Percentiles rank a stretch among this genome's conserved stretches.
Evolutionary conservation across 306 rosid species (phyloP).

Genomic region (Delonix regia): DNA sequence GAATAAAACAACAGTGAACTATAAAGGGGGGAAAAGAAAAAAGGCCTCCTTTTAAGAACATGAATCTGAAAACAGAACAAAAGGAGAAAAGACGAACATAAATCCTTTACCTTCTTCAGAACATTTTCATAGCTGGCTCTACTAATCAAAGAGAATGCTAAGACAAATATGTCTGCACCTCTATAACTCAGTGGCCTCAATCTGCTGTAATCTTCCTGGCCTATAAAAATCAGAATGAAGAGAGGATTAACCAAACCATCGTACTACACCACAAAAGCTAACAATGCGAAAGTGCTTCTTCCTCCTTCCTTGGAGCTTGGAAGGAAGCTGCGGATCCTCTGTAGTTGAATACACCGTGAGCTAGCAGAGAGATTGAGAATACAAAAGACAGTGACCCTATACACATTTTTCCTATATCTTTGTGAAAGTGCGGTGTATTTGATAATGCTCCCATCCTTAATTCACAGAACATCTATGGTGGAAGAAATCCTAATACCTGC

Average conservation of each 20-base stretch:
- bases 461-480: no score
- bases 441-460: no score
- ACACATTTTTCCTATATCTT: no score
- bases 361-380: no score
- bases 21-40: not conserved
- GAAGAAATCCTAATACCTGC: slow-evolving; percentile 64
- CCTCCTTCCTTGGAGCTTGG: not conserved
- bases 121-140: slow-evolving; percentile 95
- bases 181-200: slow-evolving; percentile 97
- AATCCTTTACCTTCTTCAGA: slow-evolving; percentile 74
- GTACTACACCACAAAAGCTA: slow-evolving; percentile 11
- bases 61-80: slow-evolving; percentile 32
- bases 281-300: slow-evolving; percentile 2
- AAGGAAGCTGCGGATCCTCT: no score
- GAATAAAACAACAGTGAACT: not conserved
- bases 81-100: slow-evolving; percentile 4
- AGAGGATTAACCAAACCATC: slow-evolving; percentile 6
- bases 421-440: no score
- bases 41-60: slow-evolving; percentile 15
- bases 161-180: slow-evolving; percentile 93
- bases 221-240: slow-evolving; percentile 44
- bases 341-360: no score
- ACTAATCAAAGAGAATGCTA: slow-evolving; percentile 90
- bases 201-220: slow-evolving; percentile 98
- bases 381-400: no score